phyloP scores from a whole-genome alignment of 2,329 filamentous ascomycete species.

The Aciculosporium take region DNA sequence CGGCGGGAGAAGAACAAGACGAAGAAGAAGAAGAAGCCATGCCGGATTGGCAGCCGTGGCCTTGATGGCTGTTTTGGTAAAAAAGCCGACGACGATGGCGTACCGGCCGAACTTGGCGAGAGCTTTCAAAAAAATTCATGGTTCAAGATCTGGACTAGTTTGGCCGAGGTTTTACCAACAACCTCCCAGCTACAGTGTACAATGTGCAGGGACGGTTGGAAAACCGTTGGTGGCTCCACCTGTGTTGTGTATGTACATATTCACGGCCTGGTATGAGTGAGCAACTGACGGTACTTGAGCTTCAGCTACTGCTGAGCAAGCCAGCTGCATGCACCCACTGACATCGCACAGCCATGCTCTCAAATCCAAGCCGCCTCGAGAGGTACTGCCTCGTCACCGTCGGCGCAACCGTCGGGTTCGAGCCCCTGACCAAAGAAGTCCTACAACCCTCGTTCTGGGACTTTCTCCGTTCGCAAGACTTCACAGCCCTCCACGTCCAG shows the following conservation, averaged over 20 bases:
- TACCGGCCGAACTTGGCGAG: conserved; percentile 11
- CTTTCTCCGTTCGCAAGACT: conserved; percentile 43
- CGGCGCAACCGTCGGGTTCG: conserved; percentile 80
- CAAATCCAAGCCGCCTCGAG: conserved; percentile 5
- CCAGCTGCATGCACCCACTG: no score
- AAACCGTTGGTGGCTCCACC: no score
- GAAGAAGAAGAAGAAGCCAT: conserved; percentile 29
- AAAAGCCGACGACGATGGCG: not conserved
- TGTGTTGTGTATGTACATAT: no score
- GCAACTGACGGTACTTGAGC: no score
- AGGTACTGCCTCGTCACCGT: conserved; percentile 70
- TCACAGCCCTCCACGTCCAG: conserved; percentile 63
- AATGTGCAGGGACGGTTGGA: no score
- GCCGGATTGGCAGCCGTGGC: conserved; percentile 1
- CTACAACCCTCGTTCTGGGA: conserved; percentile 48
- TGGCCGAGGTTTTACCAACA: conserved; percentile 5
- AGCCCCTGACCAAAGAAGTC: conserved; percentile 51
- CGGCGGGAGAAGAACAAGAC: conserved; percentile 24
- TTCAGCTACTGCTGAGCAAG: no score
- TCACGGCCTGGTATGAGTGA: no score
- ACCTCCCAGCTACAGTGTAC: no score
- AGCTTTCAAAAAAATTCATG: no score
- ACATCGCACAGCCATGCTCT: conserved; percentile 5
- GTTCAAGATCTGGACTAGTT: not conserved
- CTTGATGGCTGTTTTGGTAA: not conserved